Base-by-base conservation (phyloP, 768 basidiomycete genomes). In the Russula earlei region DNA sequence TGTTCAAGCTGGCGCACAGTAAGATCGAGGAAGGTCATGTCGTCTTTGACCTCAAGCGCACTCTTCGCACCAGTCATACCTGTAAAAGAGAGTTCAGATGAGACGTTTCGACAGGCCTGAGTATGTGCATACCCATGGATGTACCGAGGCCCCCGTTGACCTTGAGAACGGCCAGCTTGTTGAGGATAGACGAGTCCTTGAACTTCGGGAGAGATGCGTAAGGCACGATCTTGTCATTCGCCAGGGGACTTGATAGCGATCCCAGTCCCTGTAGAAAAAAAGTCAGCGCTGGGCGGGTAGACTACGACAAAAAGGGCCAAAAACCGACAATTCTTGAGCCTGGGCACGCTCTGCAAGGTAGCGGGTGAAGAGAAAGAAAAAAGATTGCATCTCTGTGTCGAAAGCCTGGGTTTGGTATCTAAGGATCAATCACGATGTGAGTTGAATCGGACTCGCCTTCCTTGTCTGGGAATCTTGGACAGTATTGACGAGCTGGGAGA, bases 361-460 rank as follows among this genome's bases (percentile, higher is more conserved):
- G 63, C 93, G 87, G 68, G 89, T 94, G 78, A 95, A 94, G 65
- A 97, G 87, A 65, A 85, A 83, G 79, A 92, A 93, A 78, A 96
- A 97, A 56, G 85, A 84, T 70, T 91, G 85, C 92, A 97, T 95
- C 75, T 98, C 92, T 38, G 83, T 85, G 72, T 91, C 87, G 74
- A 97, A 96, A 11, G 84, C 82, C 89, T 91, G 65, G 14, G 14
- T 31, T 6, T 22, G 42, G 34, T 45, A 37, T 55, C 24, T 38
- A 38, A 27, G 19, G 3, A 52, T 57, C 33, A 57, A 36, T 37
- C 41, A 36, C 48, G 51, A n/a, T 36, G 20, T n/a, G 33, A 50
- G 31, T 19, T 45, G 50, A 27, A n/a, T 45, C 25, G 38, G 14
- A 54, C 63, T 51, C 54, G 91, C 94, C 85, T 87, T 91, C 75